A percentile compares a stretch with the other conserved stretches of the same genome.
Conservation (phyloP, 2,329 filamentous ascomycete species). For the Exserohilum turcica region DNA sequence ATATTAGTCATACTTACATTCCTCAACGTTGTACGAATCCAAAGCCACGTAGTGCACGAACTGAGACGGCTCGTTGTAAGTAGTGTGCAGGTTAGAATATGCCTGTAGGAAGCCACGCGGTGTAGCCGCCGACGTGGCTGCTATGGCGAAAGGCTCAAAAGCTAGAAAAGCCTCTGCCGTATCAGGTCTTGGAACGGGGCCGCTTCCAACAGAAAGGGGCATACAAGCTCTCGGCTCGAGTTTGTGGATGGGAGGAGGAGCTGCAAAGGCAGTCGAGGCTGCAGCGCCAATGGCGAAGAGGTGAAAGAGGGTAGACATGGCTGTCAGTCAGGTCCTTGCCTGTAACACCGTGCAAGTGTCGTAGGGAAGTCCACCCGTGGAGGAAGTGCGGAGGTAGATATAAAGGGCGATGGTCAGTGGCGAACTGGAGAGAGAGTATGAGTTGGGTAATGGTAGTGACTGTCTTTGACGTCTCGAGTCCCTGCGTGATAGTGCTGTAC, state of each 20-base stretch:
- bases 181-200: slow-evolving; percentile 13
- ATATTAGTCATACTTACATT: slow-evolving; percentile 7
- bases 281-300: background rate
- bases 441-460: too few relatives aligned
- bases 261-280: background rate
- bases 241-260: background rate
- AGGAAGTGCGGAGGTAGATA: background rate
- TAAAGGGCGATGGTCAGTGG: background rate
- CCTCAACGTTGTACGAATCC: slow-evolving; percentile 11
- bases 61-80: slow-evolving; percentile 9
- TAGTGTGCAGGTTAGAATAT: slow-evolving; percentile 21
- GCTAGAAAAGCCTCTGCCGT: slow-evolving; percentile 19
- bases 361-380: background rate
- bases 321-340: background rate
- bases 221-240: background rate
- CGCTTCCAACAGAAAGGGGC: slow-evolving; percentile 1
- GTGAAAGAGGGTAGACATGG: background rate
- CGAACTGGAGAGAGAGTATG: too few relatives aligned
- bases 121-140: slow-evolving; percentile 16
- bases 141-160: slow-evolving; percentile 9
- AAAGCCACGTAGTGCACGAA: slow-evolving; percentile 21
- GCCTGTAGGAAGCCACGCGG: slow-evolving; percentile 23
- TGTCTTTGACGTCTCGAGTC: too few relatives aligned
- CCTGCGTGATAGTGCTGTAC: too few relatives aligned
- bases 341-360: background rate